Evolutionary conservation across 2,329 filamentous ascomycete species (phyloP).

Genomic region (Falciphora oryzae): DNA sequence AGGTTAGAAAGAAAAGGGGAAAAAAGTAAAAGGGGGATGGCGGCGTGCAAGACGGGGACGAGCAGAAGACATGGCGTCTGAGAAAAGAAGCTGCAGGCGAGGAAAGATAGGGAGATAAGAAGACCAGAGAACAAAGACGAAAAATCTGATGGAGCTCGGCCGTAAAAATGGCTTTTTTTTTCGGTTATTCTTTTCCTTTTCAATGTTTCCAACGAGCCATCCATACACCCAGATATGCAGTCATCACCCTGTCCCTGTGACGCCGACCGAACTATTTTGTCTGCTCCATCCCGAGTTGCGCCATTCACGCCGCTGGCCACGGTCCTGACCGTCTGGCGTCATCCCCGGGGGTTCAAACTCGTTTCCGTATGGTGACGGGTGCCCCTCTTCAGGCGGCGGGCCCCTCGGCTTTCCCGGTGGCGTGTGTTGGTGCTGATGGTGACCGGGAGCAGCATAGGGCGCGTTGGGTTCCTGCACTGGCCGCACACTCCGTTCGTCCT

Average conservation of each 20-base stretch:
- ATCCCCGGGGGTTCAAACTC: constrained; percentile 38
- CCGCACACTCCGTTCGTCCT: constrained; percentile 77
- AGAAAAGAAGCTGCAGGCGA: neutral
- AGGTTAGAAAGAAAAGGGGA: constrained; percentile 8
- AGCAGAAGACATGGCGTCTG: too few species aligned
- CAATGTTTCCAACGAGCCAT: neutral
- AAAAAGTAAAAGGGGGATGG: constrained; percentile 4
- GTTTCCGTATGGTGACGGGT: constrained; percentile 38
- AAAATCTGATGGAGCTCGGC: neutral
- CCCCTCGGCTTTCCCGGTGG: constrained; percentile 45
- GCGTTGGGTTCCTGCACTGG: constrained; percentile 60
- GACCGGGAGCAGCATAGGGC: constrained; percentile 23
- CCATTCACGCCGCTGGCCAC: constrained; percentile 47
- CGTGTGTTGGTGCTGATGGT: constrained; percentile 36
- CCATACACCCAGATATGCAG: neutral
- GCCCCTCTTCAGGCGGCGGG: constrained; percentile 35
- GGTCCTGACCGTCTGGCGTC: constrained; percentile 31
- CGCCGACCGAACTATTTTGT: constrained; percentile 43
- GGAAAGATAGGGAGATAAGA: neutral
- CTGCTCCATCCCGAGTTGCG: constrained; percentile 51
- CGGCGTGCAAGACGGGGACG: too few species aligned
- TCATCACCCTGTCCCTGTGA: constrained; percentile 36
- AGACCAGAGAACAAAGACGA: neutral
- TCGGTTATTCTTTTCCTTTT: neutral
- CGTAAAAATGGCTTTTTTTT: neutral